phyloP scores from a whole-genome alignment of 345 rosid genomes.

The Odontarrhena argentea region DNA sequence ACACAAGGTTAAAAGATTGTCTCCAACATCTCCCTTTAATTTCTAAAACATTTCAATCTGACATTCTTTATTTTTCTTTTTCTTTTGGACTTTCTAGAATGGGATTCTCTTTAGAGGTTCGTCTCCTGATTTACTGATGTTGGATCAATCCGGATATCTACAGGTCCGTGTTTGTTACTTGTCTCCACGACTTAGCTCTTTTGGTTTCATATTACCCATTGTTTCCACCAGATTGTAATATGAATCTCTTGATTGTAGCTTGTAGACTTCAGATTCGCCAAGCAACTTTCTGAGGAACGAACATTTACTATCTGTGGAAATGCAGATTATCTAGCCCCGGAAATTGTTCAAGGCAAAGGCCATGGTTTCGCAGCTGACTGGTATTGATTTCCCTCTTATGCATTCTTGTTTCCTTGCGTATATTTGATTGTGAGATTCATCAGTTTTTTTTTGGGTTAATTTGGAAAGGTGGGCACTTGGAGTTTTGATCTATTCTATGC shows the following conservation, averaged over 20 bases:
- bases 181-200: conserved; percentile 2
- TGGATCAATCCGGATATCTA: conserved; percentile 77
- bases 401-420: neutral
- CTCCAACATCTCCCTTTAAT: conserved; percentile 7
- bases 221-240: neutral
- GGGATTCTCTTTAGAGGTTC: conserved; percentile 84
- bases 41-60: conserved; percentile 16
- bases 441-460: neutral
- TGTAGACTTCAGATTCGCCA: conserved; percentile 87
- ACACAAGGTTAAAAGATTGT: conserved; percentile 58
- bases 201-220: conserved; percentile 3
- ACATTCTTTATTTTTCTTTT: neutral
- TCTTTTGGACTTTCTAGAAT: conserved; percentile 54
- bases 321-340: conserved; percentile 86
- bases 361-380: conserved; percentile 89
- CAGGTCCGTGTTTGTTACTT: conserved; percentile 59
- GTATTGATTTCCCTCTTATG: conserved; percentile 41
- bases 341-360: conserved; percentile 86
- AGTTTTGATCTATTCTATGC: conserved; percentile 77
- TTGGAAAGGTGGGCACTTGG: conserved; percentile 85
- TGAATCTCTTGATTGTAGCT: conserved; percentile 46
- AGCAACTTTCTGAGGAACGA: conserved; percentile 64
- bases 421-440: neutral
- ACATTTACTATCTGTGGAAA: conserved; percentile 88
- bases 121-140: conserved; percentile 79